Conservation (phyloP, 2,329 filamentous ascomycete species). For the Aspergillus aculeatus region DNA sequence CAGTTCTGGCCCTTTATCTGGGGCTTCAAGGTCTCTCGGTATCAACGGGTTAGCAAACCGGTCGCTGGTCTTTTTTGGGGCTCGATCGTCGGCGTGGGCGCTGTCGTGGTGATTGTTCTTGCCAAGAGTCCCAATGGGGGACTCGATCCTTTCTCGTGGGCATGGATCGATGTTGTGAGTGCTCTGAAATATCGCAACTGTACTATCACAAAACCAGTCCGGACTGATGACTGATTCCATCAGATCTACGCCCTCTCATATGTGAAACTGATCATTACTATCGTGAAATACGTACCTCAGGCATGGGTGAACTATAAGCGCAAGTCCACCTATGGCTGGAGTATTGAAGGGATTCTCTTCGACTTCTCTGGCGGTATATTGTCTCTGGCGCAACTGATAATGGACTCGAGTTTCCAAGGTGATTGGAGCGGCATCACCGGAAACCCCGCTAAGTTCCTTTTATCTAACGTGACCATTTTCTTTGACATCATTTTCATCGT, state of each 20-base stretch:
- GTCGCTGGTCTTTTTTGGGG: conserved; percentile 71
- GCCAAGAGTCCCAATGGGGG: conserved; percentile 42
- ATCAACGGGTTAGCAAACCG: conserved; percentile 57
- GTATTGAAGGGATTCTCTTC: conserved; percentile 77
- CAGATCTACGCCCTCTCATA: conserved; percentile 72
- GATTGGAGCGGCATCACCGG: conserved; percentile 91
- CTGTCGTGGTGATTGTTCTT: conserved; percentile 44
- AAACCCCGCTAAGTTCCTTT: conserved; percentile 84
- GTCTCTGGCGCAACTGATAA: conserved; percentile 74
- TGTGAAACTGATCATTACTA: conserved; percentile 82
- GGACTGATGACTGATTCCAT: background rate
- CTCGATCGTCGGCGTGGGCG: conserved; percentile 52
- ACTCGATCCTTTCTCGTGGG: conserved; percentile 53
- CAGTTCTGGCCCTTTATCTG: conserved; percentile 74
- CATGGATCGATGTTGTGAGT: conserved; percentile 64
- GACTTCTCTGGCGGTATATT: conserved; percentile 80
- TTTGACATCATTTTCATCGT: conserved; percentile 84
- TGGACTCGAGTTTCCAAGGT: conserved; percentile 79
- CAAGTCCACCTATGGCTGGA: conserved; percentile 83
- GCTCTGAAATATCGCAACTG: background rate
- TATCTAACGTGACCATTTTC: conserved; percentile 80
- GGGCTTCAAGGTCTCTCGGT: conserved; percentile 65
- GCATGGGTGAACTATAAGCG: conserved; percentile 79
- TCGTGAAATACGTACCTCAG: conserved; percentile 93
- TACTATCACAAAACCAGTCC: background rate